Conservation (phyloP, 2,329 filamentous ascomycete species). For the Aspergillus candidus region DNA sequence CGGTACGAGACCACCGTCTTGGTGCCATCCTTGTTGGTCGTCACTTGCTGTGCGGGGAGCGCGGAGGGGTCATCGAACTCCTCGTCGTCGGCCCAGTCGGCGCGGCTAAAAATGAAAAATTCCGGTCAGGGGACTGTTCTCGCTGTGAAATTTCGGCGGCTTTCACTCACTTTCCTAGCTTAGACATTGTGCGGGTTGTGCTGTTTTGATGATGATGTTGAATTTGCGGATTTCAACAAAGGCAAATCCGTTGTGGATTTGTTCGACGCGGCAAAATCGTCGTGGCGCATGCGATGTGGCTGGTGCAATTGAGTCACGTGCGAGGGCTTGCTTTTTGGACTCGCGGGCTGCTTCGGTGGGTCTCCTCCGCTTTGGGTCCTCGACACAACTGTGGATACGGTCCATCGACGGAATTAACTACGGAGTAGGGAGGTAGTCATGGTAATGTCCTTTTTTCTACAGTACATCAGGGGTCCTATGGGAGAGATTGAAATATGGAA, state of each 20-base stretch:
- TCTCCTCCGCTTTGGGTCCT: no score
- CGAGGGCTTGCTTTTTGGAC: not conserved
- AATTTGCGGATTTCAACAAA: slow-evolving; percentile 39
- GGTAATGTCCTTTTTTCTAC: no score
- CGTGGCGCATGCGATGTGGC: slow-evolving; percentile 32
- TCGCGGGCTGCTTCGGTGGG: no score
- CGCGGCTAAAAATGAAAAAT: slow-evolving; percentile 41
- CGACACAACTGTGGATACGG: no score
- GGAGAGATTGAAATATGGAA: no score
- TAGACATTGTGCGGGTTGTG: slow-evolving; percentile 39
- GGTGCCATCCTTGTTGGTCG: slow-evolving; percentile 95
- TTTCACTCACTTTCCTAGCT: slow-evolving; percentile 40
- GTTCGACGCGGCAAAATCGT: slow-evolving; percentile 25
- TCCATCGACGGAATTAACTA: no score
- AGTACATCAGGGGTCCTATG: no score
- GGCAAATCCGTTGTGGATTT: slow-evolving; percentile 40
- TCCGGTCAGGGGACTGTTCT: slow-evolving; percentile 11
- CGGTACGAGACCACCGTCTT: slow-evolving; percentile 90
- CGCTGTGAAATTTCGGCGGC: not conserved
- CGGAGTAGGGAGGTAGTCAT: no score
- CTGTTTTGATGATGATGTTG: slow-evolving; percentile 22
- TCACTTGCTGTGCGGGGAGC: slow-evolving; percentile 80
- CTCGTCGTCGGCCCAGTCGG: slow-evolving; percentile 91
- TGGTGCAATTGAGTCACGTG: slow-evolving; percentile 18
- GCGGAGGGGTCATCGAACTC: slow-evolving; percentile 78